Evolutionary conservation across 2,329 filamentous ascomycete species (phyloP).

Genomic region (Aspergillus ruber): DNA sequence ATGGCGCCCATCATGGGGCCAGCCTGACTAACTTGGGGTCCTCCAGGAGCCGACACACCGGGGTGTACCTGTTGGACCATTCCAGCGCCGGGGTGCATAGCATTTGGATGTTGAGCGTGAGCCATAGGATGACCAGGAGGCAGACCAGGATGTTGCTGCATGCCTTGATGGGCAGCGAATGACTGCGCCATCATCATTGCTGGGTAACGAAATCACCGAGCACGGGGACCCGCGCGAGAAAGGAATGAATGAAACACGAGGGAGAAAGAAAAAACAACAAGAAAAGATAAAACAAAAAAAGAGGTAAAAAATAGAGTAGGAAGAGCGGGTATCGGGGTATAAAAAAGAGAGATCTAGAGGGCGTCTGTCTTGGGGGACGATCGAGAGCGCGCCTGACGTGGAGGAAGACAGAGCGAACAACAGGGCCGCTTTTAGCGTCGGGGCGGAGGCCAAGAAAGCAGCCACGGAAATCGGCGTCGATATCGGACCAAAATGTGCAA

Average conservation of each 20-base stretch:
- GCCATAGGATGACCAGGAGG: slow-evolving; percentile 57
- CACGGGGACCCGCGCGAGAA: slow-evolving; percentile 17
- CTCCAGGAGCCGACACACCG: slow-evolving; percentile 53
- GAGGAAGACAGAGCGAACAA: slow-evolving; percentile 12
- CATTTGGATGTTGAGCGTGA: slow-evolving; percentile 50
- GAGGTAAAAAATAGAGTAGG: not conserved
- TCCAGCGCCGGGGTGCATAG: slow-evolving; percentile 45
- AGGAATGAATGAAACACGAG: not conserved
- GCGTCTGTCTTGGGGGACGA: slow-evolving; percentile 22
- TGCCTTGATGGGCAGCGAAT: slow-evolving; percentile 54
- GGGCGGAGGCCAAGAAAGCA: slow-evolving; percentile 30
- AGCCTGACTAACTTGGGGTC: slow-evolving; percentile 54
- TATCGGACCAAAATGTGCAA: slow-evolving; percentile 1
- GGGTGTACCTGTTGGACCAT: slow-evolving; percentile 56
- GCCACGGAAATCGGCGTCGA: slow-evolving; percentile 24
- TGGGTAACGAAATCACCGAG: slow-evolving; percentile 29
- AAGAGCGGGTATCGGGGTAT: slow-evolving; percentile 16
- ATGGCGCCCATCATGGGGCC: slow-evolving; percentile 60
- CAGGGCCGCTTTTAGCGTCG: slow-evolving; percentile 27
- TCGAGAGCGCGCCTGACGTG: slow-evolving; percentile 24
- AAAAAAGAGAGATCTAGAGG: slow-evolving; percentile 7
- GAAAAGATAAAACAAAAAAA: not conserved
- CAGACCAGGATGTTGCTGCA: slow-evolving; percentile 53
- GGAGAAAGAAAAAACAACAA: not conserved
- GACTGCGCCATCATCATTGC: slow-evolving; percentile 51